These are phyloP conservation scores for Paracoccidioides lutzii DNA, from an alignment of 2,329 filamentous ascomycete genomes.

Conservation along the genomic window DNA sequence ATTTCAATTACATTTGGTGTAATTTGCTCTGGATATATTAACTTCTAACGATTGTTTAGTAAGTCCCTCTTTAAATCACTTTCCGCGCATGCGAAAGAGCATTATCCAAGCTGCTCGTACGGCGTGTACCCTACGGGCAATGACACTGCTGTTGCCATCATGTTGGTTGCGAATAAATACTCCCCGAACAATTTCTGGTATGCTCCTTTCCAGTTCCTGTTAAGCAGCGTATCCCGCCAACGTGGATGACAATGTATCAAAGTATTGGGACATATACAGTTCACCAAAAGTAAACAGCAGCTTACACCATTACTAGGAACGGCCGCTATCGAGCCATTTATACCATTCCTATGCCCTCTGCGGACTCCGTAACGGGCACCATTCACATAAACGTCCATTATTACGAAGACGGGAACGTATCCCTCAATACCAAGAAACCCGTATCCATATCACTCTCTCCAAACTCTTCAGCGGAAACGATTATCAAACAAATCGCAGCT, in stretches of 20 bases:
- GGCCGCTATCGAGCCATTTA: constrained; percentile 91
- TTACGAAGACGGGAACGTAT: constrained; percentile 97
- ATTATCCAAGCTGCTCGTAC: constrained; percentile 70
- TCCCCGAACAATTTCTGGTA: constrained; percentile 97
- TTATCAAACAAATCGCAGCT: constrained; percentile 64
- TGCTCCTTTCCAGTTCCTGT: constrained; percentile 8
- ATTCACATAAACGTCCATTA: constrained; percentile 97
- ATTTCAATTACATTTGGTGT: not conserved
- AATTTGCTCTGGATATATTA: too few species aligned
- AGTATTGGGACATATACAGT: not conserved
- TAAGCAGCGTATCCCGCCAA: constrained; percentile 3
- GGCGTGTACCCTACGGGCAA: constrained; percentile 71
- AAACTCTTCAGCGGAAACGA: constrained; percentile 52
- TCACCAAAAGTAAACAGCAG: not conserved
- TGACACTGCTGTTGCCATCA: constrained; percentile 62
- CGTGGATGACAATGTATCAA: not conserved
- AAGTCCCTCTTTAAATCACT: constrained; percentile 75
- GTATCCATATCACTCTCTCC: constrained; percentile 50
- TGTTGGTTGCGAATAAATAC: constrained; percentile 92
- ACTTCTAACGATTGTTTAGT: constrained; percentile 32
- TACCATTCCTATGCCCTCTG: constrained; percentile 53
- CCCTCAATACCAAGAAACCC: constrained; percentile 77
- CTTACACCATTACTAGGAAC: constrained; percentile 49
- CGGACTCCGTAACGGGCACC: constrained; percentile 52
- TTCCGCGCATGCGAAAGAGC: constrained; percentile 64